Base-by-base conservation (phyloP, 2,329 filamentous ascomycete species). In the Alternaria sp. region DNA sequence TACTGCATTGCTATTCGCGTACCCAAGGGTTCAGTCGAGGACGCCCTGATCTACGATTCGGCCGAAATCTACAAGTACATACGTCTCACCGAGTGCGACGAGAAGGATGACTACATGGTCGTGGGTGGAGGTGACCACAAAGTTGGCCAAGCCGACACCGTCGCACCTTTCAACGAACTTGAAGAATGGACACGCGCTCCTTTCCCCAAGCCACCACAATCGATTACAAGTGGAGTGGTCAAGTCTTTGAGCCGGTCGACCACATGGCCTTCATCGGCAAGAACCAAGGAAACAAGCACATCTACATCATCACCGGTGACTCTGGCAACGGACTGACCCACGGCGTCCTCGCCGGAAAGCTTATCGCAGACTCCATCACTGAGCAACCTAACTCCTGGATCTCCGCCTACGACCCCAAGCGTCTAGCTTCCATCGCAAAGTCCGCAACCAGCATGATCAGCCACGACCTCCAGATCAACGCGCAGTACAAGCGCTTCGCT, bases 61-160 rank as follows among this genome's bases (percentile, higher is more conserved):
- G 85, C 83, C 1, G 85, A 87, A 23, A 76, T 73, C 23, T 88
- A 88, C 80, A 85, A 87, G 69, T 88, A 88, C 64, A 75, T 86
- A 3, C 83, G 86, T 2, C 71, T 88, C 11, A 87, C 86, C 0
- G 77, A 74, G 0, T 87, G 86, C 69, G 86, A 88, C 58, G 82
- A 84, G 0, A 75, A 84, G 58, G 75, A 87, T 46, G 86, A 88
- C 66, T 88, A 87, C 71, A 71, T 88, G 53, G 77, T 89, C 6
- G 81, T 88, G 6, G 87, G 86, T 7, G 87, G 87, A 2, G 84
- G 84, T 55, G 87, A 88, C 68, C 87, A 88, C 78, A 86, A 87
- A 71, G 85, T 88, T n/a, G 86, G 86, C 0, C 85, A 87, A 66
- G 82, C 84, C 46, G 76, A 82, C 3, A 78, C 83, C 2, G 71